Evolutionary conservation across 306 rosid genomes (phyloP).

Genomic region (Dalbergia cultrata): DNA sequence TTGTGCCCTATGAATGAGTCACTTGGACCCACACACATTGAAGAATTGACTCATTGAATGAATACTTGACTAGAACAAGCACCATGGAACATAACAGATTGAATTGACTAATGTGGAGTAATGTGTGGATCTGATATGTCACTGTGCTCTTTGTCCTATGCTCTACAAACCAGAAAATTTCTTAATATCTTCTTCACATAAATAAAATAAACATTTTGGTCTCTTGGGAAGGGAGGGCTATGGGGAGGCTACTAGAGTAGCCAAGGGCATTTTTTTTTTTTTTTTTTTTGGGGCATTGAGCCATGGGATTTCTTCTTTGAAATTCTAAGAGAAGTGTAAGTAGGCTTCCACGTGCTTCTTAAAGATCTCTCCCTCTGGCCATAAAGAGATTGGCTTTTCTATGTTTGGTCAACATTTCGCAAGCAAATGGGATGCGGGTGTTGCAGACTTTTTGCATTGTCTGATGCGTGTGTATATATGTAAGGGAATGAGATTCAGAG

Average conservation of each 20-base stretch:
- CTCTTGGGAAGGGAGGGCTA: slow-evolving; percentile 16
- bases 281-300: no score
- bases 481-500: slow-evolving; percentile 39
- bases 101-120: neutral
- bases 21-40: slow-evolving; percentile 30
- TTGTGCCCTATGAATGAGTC: slow-evolving; percentile 16
- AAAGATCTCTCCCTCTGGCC: slow-evolving; percentile 37
- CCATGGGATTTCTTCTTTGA: neutral
- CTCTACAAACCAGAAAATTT: slow-evolving; percentile 11
- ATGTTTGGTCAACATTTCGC: slow-evolving; percentile 33
- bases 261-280: no score
- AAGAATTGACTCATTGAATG: neutral
- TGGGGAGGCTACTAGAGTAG: neutral
- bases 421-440: slow-evolving; percentile 3
- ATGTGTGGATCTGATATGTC: neutral
- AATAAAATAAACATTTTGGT: neutral
- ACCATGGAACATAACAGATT: neutral
- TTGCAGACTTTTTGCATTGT: slow-evolving; percentile 8
- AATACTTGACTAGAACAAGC: neutral
- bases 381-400: neutral
- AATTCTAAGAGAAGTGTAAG: slow-evolving; percentile 31
- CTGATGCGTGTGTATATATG: slow-evolving; percentile 20
- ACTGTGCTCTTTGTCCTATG: slow-evolving; percentile 15
- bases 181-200: neutral
- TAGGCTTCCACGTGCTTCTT: slow-evolving; percentile 39